Percentiles rank a stretch among this genome's conserved stretches.
Conservation (phyloP, 1,284 basidiomycete species). For the Ganoderma sinense region DNA sequence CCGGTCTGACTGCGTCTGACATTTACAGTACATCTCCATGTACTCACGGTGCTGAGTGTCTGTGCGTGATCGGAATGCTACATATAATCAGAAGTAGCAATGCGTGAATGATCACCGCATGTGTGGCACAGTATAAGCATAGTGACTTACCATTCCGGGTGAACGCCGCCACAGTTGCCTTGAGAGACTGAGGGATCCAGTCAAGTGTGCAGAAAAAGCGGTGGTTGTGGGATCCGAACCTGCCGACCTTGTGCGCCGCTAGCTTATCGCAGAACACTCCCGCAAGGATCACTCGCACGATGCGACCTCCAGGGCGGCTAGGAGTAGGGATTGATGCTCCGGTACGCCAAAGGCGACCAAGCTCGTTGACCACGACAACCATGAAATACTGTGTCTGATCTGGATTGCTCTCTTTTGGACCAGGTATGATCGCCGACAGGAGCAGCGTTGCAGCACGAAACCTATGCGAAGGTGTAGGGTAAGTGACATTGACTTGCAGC, state of each 20-base stretch:
- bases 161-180: slow-evolving; percentile 26
- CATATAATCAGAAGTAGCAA: too few species aligned
- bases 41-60: slow-evolving; percentile 21
- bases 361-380: slow-evolving; percentile 40
- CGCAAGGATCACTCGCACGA: slow-evolving; percentile 40
- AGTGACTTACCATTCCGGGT: slow-evolving; percentile 23
- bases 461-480: slow-evolving; percentile 17
- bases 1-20: slow-evolving; percentile 18
- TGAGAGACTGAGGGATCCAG: slow-evolving; percentile 39
- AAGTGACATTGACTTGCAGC: not conserved
- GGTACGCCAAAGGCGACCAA: slow-evolving; percentile 39
- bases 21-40: slow-evolving; percentile 12
- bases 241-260: slow-evolving; percentile 45
- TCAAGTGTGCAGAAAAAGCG: slow-evolving; percentile 43
- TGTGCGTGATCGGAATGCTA: slow-evolving; percentile 24
- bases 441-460: slow-evolving; percentile 43
- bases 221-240: slow-evolving; percentile 43
- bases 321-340: slow-evolving; percentile 35
- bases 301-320: slow-evolving; percentile 34
- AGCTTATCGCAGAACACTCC: slow-evolving; percentile 46
- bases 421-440: slow-evolving; percentile 42
- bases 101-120: too few species aligned
- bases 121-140: too few species aligned
- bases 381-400: slow-evolving; percentile 43
- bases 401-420: slow-evolving; percentile 43